Percentiles rank a stretch among this genome's conserved stretches.
Evolutionary conservation across 768 basidiomycete genomes (phyloP).

Genomic region (Plicaturopsis crispa): DNA sequence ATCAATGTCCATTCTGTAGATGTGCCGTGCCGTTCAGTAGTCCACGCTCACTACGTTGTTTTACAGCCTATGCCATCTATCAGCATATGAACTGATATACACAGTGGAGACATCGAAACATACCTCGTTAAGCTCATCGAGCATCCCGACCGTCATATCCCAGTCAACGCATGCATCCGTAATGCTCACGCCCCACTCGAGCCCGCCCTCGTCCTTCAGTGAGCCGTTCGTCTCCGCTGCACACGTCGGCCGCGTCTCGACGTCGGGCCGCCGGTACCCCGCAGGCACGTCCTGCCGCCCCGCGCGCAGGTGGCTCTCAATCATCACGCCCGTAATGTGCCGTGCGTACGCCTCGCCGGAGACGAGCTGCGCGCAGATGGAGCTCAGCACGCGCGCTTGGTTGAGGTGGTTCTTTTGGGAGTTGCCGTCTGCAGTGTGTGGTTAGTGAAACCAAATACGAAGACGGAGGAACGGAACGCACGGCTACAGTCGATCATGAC

Average conservation of each 20-base stretch:
- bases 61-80: conserved; percentile 13
- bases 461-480: conserved; percentile 25
- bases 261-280: too few species aligned
- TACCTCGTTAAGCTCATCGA: conserved; percentile 59
- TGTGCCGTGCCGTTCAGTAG: too few species aligned
- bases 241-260: too few species aligned
- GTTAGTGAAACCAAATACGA: not conserved
- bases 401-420: conserved; percentile 92
- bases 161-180: conserved; percentile 92
- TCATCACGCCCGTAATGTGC: conserved; percentile 91
- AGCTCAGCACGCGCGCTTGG: conserved; percentile 73
- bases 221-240: conserved; percentile 15
- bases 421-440: conserved; percentile 69
- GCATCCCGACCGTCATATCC: conserved; percentile 69
- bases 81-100: not conserved
- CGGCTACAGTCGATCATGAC: conserved; percentile 88
- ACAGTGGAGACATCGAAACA: conserved; percentile 6
- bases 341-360: conserved; percentile 56
- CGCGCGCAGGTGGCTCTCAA: conserved; percentile 90
- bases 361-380: conserved; percentile 67
- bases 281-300: conserved; percentile 86
- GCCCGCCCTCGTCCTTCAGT: conserved; percentile 66
- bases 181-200: conserved; percentile 81
- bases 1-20: too few species aligned
- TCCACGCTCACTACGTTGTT: too few species aligned